Evolutionary conservation across 2,329 filamentous ascomycete genomes (phyloP).

Genomic region (Trichoderma sp.): DNA sequence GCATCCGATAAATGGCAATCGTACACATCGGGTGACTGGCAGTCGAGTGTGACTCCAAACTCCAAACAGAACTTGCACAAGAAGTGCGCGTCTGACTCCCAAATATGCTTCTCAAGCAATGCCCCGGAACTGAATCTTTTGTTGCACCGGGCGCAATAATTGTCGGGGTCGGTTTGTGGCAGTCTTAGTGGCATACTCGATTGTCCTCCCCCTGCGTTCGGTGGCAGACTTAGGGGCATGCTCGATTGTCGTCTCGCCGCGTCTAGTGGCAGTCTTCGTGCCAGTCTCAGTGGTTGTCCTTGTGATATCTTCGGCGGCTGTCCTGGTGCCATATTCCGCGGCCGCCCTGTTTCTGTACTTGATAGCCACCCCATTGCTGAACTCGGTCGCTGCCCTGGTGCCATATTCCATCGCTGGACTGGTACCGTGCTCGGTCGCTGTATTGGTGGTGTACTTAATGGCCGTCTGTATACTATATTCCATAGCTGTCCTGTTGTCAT

Average conservation of each 20-base stretch:
- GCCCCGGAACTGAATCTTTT: neutral
- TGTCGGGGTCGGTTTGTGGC: neutral
- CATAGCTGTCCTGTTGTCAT: too few relatives aligned
- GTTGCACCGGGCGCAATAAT: neutral
- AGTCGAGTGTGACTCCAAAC: neutral
- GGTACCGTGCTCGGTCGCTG: neutral
- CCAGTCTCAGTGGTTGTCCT: neutral
- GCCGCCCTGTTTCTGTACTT: too few relatives aligned
- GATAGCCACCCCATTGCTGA: too few relatives aligned
- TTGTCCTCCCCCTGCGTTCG: neutral
- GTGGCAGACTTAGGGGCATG: neutral
- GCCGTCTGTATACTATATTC: too few relatives aligned
- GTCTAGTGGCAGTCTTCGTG: neutral
- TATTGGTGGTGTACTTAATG: neutral
- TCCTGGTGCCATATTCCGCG: too few relatives aligned
- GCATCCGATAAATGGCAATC: neutral
- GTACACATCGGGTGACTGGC: neutral
- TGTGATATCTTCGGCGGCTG: too few relatives aligned
- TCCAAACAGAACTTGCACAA: neutral
- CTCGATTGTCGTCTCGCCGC: neutral
- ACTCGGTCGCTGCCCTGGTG: neutral
- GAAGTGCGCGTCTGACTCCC: neutral
- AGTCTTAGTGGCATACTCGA: neutral
- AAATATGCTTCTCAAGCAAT: neutral
- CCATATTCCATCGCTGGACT: neutral